Evolutionary conservation across 768 basidiomycete genomes (phyloP).

Genomic region (Boletus barrowsii): DNA sequence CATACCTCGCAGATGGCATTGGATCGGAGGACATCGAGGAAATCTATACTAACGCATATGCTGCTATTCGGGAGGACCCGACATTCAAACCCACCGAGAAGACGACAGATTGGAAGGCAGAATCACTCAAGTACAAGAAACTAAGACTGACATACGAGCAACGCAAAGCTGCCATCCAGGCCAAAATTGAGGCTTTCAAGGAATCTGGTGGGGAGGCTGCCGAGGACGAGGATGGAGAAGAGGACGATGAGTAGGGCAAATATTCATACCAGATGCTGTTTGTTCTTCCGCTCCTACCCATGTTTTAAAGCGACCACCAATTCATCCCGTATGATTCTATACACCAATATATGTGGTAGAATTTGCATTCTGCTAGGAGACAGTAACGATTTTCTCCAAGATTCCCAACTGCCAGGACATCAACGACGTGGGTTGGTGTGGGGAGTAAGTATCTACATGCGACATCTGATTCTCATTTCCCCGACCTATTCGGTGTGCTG

Average conservation of each 20-base stretch:
- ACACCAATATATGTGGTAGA: constrained; percentile 12
- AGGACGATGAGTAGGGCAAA: constrained; percentile 53
- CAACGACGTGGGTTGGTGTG: constrained; percentile 35
- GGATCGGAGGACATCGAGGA: constrained; percentile 98
- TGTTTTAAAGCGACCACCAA: constrained; percentile 13
- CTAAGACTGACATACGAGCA: constrained; percentile 70
- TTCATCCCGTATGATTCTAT: constrained; percentile 21
- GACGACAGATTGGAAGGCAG: constrained; percentile 87
- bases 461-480: constrained; percentile 39
- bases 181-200: constrained; percentile 90
- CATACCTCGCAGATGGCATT: constrained; percentile 92
- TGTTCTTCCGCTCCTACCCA: not conserved
- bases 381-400: constrained; percentile 39
- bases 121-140: constrained; percentile 67
- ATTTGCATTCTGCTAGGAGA: constrained; percentile 13
- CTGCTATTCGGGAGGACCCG: constrained; percentile 95
- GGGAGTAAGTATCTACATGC: constrained; percentile 40
- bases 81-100: constrained; percentile 88
- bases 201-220: constrained; percentile 49
- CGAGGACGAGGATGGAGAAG: constrained; percentile 38
- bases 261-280: not conserved
- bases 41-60: constrained; percentile 88
- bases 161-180: constrained; percentile 76
- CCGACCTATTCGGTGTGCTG: constrained; percentile 53
- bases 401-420: constrained; percentile 54